Base-by-base conservation (phyloP, 176 grass and related monocot genomes). In the Guadua angustifolia region DNA sequence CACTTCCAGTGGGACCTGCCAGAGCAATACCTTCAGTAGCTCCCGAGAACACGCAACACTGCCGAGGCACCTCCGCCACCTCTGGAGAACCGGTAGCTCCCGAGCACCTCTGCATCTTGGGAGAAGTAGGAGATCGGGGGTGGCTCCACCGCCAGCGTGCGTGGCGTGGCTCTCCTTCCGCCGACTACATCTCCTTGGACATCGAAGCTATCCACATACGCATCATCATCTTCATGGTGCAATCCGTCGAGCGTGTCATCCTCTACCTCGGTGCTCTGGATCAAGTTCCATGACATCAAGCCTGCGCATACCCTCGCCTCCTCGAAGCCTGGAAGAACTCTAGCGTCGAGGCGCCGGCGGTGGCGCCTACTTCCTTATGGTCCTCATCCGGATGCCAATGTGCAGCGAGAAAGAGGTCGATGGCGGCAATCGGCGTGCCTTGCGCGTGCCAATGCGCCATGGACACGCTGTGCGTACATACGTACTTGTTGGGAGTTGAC, bases 231-330 rank as follows among this genome's bases (percentile, higher is more conserved):
- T 98, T 98, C 85, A 89, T 98, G 81, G 88, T 98, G 77, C 95
- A 98, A 79, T 94, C 92, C 44, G 69, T 91, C 4, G 95, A 98
- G 76, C 89, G 95, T 79, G 56, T 98, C 68, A 5, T 98, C 22
- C 85, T 95, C 52, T 98, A 92, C 86, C 79, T 98, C 5, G 92
- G 91, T 98, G 92, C 85, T 98, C 81, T 98, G 95, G 95, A 93
- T 98, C 89, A 95, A 93, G 86, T 3, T 98, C 66, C 86, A 90
- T 11, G 92, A 90, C 62, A 88, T 95, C 82, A 94, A 85, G 69
- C 95, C 95, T 1, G n/a, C n/a, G n/a, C n/a, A n/a, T 15, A 39
- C 76, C 60, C 1, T 60, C 40, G 8, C 73, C 9, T 2, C 40
- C 24, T 63, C 89, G 6, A 72, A 70, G 65, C 15, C 7, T 4